Evolutionary conservation across 352 stramenopile genomes (phyloP), one percentile per base, ranked within the genome.

Genomic region (Pythium sp.): DNA sequence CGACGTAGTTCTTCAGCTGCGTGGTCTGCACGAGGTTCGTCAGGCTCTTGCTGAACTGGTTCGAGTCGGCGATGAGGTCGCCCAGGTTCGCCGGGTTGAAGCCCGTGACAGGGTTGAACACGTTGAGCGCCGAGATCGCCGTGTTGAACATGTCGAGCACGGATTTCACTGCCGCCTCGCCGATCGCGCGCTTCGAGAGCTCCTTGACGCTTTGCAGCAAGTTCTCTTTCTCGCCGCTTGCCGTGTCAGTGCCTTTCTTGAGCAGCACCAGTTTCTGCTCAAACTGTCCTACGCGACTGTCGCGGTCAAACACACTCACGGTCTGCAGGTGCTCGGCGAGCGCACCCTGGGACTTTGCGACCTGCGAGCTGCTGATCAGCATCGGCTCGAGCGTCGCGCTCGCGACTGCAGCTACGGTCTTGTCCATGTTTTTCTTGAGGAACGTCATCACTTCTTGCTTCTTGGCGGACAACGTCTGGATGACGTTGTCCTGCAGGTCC

Each of bases 61-160:
- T 58, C 53, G 53, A 28, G 53, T 58, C 53, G 6, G 53, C 8
- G 53, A 58, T 28, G 53, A 58, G 53, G 24, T 58, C 24, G 24
- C 53, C 53, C 53, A 58, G 24, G 53, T 58, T 58, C 53, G 26
- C 30, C 5, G 53, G 53, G 24, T 58, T 58, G 53, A 58, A 58
- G 53, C 53, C 53, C 26, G 53, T 58, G 24, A 58, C 53, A n/a
- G 53, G 53, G 53, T 58, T 58, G 53, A 58, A 58, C 24, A 58
- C 53, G 14, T 28, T 58, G 53, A 58, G 53, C 53, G 53, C 53
- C 53, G 53, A 58, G 53, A 58, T 58, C 53, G 53, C 53, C 11
- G 53, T 58, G 53, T 58, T 58, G 53, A 58, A 58, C 24, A 36
- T 28, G 24, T 58, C 24, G 11, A 58, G 53, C 53, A 58, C 53